Conservation (phyloP, 75 land plant species). For the Ceratopteris richardii region DNA sequence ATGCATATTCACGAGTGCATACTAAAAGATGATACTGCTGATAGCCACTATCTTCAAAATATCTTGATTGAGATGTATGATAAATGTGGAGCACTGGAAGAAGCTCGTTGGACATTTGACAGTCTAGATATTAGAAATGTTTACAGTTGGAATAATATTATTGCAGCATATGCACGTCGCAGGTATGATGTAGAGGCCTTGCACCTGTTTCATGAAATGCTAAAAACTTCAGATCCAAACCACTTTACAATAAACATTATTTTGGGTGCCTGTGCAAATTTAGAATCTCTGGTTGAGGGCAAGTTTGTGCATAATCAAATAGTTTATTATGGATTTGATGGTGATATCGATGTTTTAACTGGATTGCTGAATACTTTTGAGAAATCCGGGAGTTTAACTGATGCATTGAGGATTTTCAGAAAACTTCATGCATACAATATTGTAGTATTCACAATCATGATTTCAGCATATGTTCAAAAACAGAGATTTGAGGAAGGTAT, state of each 20-base stretch:
- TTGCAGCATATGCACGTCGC: conserved; percentile 8
- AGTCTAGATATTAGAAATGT: conserved; percentile 3
- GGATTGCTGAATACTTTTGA: background rate
- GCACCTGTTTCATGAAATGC: conserved; percentile 5
- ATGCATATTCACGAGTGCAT: too few species aligned
- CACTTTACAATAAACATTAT: background rate
- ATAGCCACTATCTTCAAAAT: background rate
- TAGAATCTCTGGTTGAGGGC: background rate
- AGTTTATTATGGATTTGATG: background rate
- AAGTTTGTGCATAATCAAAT: conserved; percentile 2
- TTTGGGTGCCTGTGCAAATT: conserved; percentile 2
- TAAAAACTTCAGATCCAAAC: background rate
- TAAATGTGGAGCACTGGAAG: conserved; percentile 16
- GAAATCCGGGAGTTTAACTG: too few species aligned
- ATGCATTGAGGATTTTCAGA: too few species aligned
- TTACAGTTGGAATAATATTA: conserved; percentile 7
- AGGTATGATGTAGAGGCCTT: background rate
- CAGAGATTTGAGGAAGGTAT: conserved; percentile 12
- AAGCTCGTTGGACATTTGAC: conserved; percentile 14
- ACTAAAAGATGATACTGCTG: too few species aligned
- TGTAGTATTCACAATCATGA: background rate
- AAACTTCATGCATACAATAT: background rate
- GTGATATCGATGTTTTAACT: background rate
- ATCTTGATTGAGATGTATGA: conserved; percentile 6
- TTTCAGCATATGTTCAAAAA: conserved; percentile 14